A percentile compares a stretch with the other conserved stretches of the same genome.
These are phyloP conservation scores for Herpetospermum pedunculosum DNA, from an alignment of 306 rosid genomes.

Conservation along the genomic window DNA sequence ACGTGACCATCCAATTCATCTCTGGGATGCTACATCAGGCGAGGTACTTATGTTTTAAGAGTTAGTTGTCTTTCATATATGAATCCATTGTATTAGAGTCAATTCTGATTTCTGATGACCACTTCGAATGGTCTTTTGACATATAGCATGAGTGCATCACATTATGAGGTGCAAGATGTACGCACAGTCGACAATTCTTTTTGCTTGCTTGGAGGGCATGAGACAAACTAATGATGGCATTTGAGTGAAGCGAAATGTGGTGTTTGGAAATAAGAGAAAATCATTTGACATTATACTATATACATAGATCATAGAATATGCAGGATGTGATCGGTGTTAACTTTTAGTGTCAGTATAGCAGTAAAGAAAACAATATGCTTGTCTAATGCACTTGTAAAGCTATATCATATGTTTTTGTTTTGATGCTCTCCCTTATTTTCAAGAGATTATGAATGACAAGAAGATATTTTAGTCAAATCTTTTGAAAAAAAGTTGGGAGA, in stretches of 20 bases:
- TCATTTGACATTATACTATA: background rate
- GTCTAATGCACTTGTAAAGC: background rate
- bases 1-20: slow-evolving; percentile 93
- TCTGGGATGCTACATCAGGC: slow-evolving; percentile 91
- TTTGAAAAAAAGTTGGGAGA: background rate
- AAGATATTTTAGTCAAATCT: background rate
- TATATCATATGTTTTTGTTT: background rate
- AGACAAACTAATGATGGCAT: background rate
- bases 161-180: background rate
- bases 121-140: background rate
- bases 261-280: background rate
- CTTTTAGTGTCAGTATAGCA: background rate
- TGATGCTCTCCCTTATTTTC: background rate
- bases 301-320: background rate
- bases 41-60: slow-evolving; percentile 36
- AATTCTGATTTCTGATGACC: background rate
- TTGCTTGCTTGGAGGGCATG: background rate
- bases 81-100: background rate
- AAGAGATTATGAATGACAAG: background rate
- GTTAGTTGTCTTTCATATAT: background rate
- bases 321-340: background rate
- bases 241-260: background rate
- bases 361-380: background rate
- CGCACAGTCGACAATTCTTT: background rate
- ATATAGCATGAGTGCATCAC: background rate